Evolutionary conservation across 2,329 filamentous ascomycete species (phyloP).

Genomic region (Xylaria sp.): DNA sequence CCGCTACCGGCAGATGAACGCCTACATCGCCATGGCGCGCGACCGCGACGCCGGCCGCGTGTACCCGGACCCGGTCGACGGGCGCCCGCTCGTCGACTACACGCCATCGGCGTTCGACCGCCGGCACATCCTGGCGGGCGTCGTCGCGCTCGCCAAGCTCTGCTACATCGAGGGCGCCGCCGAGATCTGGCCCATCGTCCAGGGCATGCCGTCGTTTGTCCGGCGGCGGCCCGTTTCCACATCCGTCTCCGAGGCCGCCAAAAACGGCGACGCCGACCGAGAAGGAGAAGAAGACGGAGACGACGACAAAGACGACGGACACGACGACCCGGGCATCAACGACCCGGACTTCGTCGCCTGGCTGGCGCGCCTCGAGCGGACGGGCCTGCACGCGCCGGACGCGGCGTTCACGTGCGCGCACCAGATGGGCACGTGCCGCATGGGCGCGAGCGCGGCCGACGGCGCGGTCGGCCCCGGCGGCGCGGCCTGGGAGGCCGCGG

Average conservation of each 20-base stretch:
- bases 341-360: slow-evolving; percentile 65
- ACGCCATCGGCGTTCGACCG: slow-evolving; percentile 71
- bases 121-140: slow-evolving; percentile 69
- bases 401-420: slow-evolving; percentile 70
- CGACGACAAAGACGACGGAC: slow-evolving; percentile 20
- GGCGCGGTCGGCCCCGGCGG: slow-evolving; percentile 64
- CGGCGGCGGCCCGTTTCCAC: slow-evolving; percentile 25
- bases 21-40: slow-evolving; percentile 73
- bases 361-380: slow-evolving; percentile 53
- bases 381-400: slow-evolving; percentile 54
- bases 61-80: slow-evolving; percentile 69
- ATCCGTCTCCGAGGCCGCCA: slow-evolving; percentile 11
- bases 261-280: slow-evolving; percentile 28
- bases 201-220: slow-evolving; percentile 65
- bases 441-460: slow-evolving; percentile 57
- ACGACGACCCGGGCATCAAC: slow-evolving; percentile 50
- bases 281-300: too few species aligned
- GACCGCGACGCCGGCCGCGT: slow-evolving; percentile 78
- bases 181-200: slow-evolving; percentile 73
- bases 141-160: slow-evolving; percentile 74
- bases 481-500: slow-evolving; percentile 66
- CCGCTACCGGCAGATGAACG: slow-evolving; percentile 69
- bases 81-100: slow-evolving; percentile 70
- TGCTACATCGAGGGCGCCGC: slow-evolving; percentile 76
- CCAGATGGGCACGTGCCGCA: slow-evolving; percentile 79